Conservation (phyloP, 495 filamentous ascomycete species). For the Lentithecium fluviatile region DNA sequence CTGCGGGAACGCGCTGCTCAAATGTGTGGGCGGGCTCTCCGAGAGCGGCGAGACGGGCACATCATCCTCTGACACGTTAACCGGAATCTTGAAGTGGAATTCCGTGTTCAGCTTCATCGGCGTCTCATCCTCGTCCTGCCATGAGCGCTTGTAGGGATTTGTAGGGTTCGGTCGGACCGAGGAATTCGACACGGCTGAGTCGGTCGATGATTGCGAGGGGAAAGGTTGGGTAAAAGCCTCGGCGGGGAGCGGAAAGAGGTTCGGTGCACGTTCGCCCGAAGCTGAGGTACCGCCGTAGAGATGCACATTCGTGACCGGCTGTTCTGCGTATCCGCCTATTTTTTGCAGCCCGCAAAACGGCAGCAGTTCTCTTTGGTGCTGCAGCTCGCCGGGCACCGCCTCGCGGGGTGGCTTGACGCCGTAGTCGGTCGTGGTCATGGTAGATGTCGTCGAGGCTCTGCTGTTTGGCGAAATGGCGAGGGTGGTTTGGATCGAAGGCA, state of each 20-base stretch:
- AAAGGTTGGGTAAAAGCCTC: constrained; percentile 26
- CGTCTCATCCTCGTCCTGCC: constrained; percentile 20
- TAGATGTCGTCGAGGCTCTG: constrained; percentile 1
- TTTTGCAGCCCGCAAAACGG: constrained; percentile 77
- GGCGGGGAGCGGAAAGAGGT: constrained; percentile 14
- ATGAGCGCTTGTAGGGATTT: constrained; percentile 31
- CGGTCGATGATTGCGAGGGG: constrained; percentile 26
- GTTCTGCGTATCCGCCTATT: constrained; percentile 56
- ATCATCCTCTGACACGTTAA: constrained; percentile 25
- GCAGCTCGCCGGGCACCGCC: constrained; percentile 31
- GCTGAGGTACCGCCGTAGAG: constrained; percentile 17
- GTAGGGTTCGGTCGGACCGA: constrained; percentile 12
- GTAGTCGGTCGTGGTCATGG: not conserved
- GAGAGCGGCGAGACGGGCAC: constrained; percentile 31
- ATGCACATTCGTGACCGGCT: constrained; percentile 39
- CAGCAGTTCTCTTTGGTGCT: constrained; percentile 53
- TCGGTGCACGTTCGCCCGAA: constrained; percentile 11
- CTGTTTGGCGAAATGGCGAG: not conserved
- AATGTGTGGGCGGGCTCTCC: constrained; percentile 12
- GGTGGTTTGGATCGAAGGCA: constrained; percentile 29
- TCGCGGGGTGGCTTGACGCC: constrained; percentile 27
- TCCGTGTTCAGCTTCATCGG: constrained; percentile 7
- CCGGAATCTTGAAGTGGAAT: constrained; percentile 20
- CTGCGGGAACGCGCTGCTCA: constrained; percentile 14
- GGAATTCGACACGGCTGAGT: constrained; percentile 11